Percentiles rank a stretch among this genome's conserved stretches.
Evolutionary conservation across 176 grass and related monocot species (phyloP).

Genomic region (Stipa capillata): DNA sequence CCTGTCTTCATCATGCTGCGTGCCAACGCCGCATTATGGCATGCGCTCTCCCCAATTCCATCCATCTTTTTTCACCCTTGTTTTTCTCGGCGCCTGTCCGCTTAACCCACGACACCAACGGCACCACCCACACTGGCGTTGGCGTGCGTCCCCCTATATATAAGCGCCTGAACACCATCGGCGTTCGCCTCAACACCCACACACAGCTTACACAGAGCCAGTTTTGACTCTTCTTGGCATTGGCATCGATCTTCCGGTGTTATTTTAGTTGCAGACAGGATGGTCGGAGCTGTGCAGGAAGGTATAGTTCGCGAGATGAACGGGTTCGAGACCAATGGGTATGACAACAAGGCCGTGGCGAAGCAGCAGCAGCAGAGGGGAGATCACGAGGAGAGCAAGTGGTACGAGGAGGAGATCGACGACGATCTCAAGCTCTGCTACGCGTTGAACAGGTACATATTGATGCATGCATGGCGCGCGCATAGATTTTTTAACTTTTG

Average conservation of each 20-base stretch:
- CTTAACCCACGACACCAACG: neutral
- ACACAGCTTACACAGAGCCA: neutral
- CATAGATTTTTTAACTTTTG: too few species aligned
- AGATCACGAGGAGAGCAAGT: constrained; percentile 11
- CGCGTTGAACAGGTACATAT: constrained; percentile 52
- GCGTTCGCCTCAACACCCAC: neutral
- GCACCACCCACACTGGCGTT: neutral
- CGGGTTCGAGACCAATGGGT: neutral
- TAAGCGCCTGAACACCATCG: neutral
- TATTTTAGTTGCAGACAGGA: too few species aligned
- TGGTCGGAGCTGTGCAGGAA: too few species aligned
- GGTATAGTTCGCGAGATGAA: neutral
- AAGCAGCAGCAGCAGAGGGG: neutral
- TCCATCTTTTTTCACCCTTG: neutral
- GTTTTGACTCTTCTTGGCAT: neutral
- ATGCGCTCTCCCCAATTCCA: neutral
- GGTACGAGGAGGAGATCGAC: constrained; percentile 67
- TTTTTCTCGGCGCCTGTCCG: neutral
- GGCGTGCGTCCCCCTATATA: neutral
- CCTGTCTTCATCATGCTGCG: neutral
- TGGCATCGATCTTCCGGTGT: too few species aligned
- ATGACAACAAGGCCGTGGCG: neutral
- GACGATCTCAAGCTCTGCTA: constrained; percentile 58
- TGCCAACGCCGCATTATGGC: neutral
- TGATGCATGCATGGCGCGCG: too few species aligned